These are phyloP conservation scores for Nicotiana obtusifolia DNA, from an alignment of 257 asterid genomes.

Conservation along the genomic window DNA sequence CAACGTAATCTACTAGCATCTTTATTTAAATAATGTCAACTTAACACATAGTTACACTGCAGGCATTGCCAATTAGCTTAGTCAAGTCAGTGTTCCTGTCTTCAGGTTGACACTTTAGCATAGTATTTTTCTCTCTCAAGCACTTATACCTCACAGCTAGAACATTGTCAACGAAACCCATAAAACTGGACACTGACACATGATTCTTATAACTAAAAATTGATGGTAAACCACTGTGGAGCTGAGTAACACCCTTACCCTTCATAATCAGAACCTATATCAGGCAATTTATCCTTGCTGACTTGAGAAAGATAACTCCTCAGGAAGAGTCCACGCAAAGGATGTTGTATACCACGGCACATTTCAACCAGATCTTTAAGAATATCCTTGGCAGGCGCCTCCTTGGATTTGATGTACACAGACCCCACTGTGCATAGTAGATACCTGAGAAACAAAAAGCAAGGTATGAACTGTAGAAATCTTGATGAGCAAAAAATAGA, in stretches of 20 bases:
- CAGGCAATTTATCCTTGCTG: constrained; percentile 93
- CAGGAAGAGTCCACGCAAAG: constrained; percentile 90
- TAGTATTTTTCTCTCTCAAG: not conserved
- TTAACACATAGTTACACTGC: not conserved
- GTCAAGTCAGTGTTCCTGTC: not conserved
- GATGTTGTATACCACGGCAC: constrained; percentile 97
- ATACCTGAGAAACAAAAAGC: constrained; percentile 49
- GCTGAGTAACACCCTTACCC: constrained; percentile 53
- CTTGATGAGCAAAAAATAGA: not conserved
- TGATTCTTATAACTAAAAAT: not conserved
- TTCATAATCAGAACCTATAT: constrained; percentile 94
- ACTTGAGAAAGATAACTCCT: constrained; percentile 99
- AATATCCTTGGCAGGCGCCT: constrained; percentile 96
- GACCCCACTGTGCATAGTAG: constrained; percentile 96
- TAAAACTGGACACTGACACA: not conserved
- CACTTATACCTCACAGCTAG: not conserved
- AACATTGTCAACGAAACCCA: not conserved
- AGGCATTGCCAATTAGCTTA: not conserved
- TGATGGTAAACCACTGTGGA: not conserved
- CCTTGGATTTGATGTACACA: constrained; percentile 92
- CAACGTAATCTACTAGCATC: not conserved
- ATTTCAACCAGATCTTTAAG: constrained; percentile 98
- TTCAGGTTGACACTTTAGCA: not conserved
- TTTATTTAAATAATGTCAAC: not conserved
- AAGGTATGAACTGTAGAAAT: constrained; percentile 8